These are phyloP conservation scores for Nematodospora anomalae DNA, from an alignment of 1,139 yeast genomes.

Conservation along the genomic window DNA sequence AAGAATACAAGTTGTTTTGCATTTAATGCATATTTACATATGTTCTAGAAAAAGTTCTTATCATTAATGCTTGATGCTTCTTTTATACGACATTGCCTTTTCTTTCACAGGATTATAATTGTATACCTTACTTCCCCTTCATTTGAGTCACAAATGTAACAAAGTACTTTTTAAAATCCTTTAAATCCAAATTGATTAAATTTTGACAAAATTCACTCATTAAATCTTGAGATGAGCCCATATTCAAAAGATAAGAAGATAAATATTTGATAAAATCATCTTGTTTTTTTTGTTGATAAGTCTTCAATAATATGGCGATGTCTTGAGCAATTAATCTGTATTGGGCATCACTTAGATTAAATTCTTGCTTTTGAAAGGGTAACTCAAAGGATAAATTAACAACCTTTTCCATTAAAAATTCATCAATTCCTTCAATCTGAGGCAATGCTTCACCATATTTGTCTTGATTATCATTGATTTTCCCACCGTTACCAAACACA, in stretches of 20 bases:
- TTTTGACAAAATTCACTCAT: slow-evolving; percentile 58
- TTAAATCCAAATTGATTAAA: slow-evolving; percentile 53
- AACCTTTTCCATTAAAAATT: slow-evolving; percentile 65
- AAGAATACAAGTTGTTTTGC: too few species aligned
- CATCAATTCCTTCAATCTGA: slow-evolving; percentile 69
- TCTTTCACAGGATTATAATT: neutral
- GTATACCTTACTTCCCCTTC: slow-evolving; percentile 22
- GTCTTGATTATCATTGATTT: slow-evolving; percentile 54
- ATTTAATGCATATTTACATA: too few species aligned
- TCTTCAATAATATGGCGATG: slow-evolving; percentile 66
- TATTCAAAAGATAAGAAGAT: slow-evolving; percentile 54
- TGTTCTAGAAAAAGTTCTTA: too few species aligned
- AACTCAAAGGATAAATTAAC: slow-evolving; percentile 74
- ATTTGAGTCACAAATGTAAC: slow-evolving; percentile 53
- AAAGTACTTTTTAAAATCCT: slow-evolving; percentile 66
- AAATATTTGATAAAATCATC: slow-evolving; percentile 50
- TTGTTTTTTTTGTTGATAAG: slow-evolving; percentile 47
- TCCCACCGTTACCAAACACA: slow-evolving; percentile 62
- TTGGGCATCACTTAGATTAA: slow-evolving; percentile 76
- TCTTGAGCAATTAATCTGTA: slow-evolving; percentile 74
- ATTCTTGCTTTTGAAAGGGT: slow-evolving; percentile 67
- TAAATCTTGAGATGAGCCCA: slow-evolving; percentile 59
- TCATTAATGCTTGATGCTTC: too few species aligned
- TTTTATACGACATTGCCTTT: too few species aligned
- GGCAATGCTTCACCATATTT: slow-evolving; percentile 54